Conservation (phyloP, 768 basidiomycete species). For the Boletus eberwhitei region DNA sequence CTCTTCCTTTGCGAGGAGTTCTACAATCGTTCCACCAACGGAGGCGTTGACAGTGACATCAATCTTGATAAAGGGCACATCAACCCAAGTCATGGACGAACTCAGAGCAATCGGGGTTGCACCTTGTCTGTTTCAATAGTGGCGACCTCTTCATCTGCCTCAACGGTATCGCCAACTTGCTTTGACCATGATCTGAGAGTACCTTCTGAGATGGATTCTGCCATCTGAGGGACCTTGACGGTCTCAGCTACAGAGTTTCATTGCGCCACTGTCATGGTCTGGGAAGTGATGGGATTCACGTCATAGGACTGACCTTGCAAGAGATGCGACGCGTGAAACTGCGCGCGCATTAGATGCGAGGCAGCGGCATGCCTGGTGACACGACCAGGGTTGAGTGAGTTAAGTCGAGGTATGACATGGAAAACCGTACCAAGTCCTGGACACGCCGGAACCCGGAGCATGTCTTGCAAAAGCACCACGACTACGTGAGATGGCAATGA, state of each 20-base stretch:
- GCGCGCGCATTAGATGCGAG: slow-evolving; percentile 47
- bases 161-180: slow-evolving; percentile 87
- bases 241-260: slow-evolving; percentile 62
- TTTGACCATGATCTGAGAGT: slow-evolving; percentile 94
- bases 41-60: slow-evolving; percentile 97
- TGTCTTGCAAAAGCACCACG: slow-evolving; percentile 46
- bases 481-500: slow-evolving; percentile 61
- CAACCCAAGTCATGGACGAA: neutral
- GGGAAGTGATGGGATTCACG: slow-evolving; percentile 8
- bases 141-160: slow-evolving; percentile 92
- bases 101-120: neutral
- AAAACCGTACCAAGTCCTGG: slow-evolving; percentile 47
- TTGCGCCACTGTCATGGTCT: slow-evolving; percentile 9
- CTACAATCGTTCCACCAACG: slow-evolving; percentile 78
- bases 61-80: slow-evolving; percentile 52
- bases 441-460: slow-evolving; percentile 32
- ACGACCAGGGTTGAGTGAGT: slow-evolving; percentile 3
- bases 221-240: slow-evolving; percentile 96
- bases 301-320: slow-evolving; percentile 54
- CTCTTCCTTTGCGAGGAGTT: slow-evolving; percentile 86
- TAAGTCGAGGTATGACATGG: neutral
- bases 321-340: slow-evolving; percentile 69
- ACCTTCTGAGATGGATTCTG: slow-evolving; percentile 97
- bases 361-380: slow-evolving; percentile 44
- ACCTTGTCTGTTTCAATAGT: slow-evolving; percentile 99